Conservation (phyloP, 2,329 filamentous ascomycete species). For the Fusarium penzigii region DNA sequence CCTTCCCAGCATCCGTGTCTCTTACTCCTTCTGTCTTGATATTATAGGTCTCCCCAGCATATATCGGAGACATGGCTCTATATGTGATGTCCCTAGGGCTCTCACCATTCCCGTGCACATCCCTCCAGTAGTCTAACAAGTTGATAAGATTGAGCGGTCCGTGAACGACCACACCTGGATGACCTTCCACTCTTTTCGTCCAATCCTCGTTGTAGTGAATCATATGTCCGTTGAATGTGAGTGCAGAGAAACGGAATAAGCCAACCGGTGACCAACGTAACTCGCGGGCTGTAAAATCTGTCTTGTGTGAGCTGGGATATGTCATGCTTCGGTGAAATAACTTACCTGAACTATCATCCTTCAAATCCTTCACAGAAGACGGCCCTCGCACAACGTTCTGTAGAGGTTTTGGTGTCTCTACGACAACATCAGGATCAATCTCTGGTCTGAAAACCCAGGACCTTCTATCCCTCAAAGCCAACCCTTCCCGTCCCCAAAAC, state of each 20-base stretch:
- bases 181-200: conserved; percentile 65
- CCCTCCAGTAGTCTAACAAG: conserved; percentile 68
- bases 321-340: neutral
- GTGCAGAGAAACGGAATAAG: conserved; percentile 79
- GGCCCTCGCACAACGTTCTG: conserved; percentile 19
- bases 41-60: conserved; percentile 64
- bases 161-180: conserved; percentile 73
- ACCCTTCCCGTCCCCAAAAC: conserved; percentile 51
- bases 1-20: conserved; percentile 34
- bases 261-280: conserved; percentile 47
- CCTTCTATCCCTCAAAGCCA: conserved; percentile 57
- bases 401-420: conserved; percentile 20
- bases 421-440: conserved; percentile 23
- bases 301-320: neutral
- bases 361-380: conserved; percentile 29
- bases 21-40: conserved; percentile 55
- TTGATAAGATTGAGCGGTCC: conserved; percentile 76
- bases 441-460: conserved; percentile 49
- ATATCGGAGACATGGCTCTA: conserved; percentile 68
- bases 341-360: conserved; percentile 13
- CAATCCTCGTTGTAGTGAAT: conserved; percentile 79
- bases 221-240: conserved; percentile 84
- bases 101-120: conserved; percentile 42
- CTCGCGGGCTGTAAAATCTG: conserved; percentile 30
- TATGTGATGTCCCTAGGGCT: conserved; percentile 55